These are phyloP conservation scores for Pterocarpus macrocarpus DNA, from an alignment of 306 rosid genomes.

Conservation along the genomic window DNA sequence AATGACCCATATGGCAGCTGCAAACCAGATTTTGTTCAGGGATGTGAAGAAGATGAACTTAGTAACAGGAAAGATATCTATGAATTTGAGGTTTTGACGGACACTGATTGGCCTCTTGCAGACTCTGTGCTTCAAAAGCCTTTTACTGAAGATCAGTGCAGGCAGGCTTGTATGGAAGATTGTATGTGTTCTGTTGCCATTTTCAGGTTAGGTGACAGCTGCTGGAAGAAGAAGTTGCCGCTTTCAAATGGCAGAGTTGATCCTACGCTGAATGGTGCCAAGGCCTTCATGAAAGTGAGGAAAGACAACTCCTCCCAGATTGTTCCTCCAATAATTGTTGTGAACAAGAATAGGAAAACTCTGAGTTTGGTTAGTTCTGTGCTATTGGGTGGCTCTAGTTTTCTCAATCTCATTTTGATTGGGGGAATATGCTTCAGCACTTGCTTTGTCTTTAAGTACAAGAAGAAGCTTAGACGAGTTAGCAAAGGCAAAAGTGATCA, in stretches of 20 bases:
- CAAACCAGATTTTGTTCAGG: conserved; percentile 54
- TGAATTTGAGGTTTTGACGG: conserved; percentile 17
- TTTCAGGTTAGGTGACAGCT: conserved; percentile 43
- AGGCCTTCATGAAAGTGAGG: conserved; percentile 56
- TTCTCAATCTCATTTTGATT: conserved; percentile 45
- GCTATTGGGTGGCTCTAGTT: conserved; percentile 56
- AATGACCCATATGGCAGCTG: conserved; percentile 49
- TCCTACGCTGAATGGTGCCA: conserved; percentile 36
- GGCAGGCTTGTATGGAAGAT: conserved; percentile 55
- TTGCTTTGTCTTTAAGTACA: conserved; percentile 8
- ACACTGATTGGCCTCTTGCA: conserved; percentile 50
- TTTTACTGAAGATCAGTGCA: conserved; percentile 50
- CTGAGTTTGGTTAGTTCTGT: conserved; percentile 46
- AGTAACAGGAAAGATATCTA: conserved; percentile 25
- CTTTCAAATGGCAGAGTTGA: conserved; percentile 59
- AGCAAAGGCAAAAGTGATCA: background rate
- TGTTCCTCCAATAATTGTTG: conserved; percentile 14
- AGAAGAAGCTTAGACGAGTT: conserved; percentile 5
- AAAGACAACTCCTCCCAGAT: conserved; percentile 44
- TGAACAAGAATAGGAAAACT: conserved; percentile 38
- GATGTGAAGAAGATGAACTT: conserved; percentile 49
- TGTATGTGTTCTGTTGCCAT: conserved; percentile 60
- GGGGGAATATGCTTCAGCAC: conserved; percentile 35
- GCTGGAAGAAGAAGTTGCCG: conserved; percentile 64
- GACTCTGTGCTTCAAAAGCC: conserved; percentile 42